These are phyloP conservation scores for Amphichorda felina DNA, from an alignment of 2,329 filamentous ascomycete genomes.

Conservation along the genomic window DNA sequence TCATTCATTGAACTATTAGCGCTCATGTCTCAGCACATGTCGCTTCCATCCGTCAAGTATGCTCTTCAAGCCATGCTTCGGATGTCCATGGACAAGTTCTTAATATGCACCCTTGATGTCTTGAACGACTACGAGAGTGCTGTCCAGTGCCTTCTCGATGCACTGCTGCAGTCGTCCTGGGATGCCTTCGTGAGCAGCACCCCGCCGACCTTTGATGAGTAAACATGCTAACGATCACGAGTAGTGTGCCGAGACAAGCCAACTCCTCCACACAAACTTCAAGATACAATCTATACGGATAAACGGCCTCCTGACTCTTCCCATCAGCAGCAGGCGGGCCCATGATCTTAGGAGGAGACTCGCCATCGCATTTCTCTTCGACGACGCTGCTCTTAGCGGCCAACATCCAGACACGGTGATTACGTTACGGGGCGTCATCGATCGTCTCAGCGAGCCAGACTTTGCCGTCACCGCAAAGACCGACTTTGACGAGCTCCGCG, in stretches of 20 bases:
- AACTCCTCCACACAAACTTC: constrained; percentile 33
- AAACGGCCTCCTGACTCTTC: constrained; percentile 46
- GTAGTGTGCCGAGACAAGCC: constrained; percentile 38
- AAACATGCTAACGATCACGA: constrained; percentile 5
- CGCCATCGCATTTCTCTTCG: constrained; percentile 51
- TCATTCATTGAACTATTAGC: constrained; percentile 30
- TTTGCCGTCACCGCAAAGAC: constrained; percentile 44
- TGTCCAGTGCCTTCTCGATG: constrained; percentile 27
- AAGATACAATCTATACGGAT: constrained; percentile 37
- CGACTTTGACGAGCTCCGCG: constrained; percentile 57
- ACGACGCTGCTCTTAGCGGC: constrained; percentile 28
- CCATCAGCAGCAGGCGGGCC: constrained; percentile 32
- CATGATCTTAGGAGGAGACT: constrained; percentile 55
- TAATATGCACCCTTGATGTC: constrained; percentile 30
- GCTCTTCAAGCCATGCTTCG: constrained; percentile 36
- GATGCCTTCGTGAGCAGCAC: constrained; percentile 27
- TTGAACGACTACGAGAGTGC: constrained; percentile 26
- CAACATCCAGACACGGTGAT: constrained; percentile 27
- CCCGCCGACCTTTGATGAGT: neutral
- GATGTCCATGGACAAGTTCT: constrained; percentile 40
- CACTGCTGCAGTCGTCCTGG: constrained; percentile 25
- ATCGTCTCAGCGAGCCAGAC: constrained; percentile 30
- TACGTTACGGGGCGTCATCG: constrained; percentile 28
- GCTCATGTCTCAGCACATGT: constrained; percentile 22
- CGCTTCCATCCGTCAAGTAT: constrained; percentile 20